Base-by-base conservation (phyloP, 139 green algal genomes). In the Chlorella sorokiniana region DNA sequence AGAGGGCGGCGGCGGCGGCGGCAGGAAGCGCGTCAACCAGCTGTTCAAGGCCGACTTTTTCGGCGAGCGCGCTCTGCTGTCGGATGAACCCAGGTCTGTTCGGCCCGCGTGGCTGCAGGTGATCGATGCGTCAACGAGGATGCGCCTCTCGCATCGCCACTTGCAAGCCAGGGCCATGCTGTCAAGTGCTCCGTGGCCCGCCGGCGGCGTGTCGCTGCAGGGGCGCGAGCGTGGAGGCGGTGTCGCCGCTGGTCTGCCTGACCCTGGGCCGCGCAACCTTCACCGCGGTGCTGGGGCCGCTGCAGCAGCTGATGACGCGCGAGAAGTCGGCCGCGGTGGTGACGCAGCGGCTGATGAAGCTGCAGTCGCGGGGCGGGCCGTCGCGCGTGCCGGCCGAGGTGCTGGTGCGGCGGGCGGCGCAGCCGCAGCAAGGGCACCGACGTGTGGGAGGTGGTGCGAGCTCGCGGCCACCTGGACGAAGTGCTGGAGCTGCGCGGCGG, bases 31-130 rank as follows among this genome's bases (percentile, higher is more conserved):
- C 25, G 92, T 99, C 25, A 98, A 98, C 87, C 92, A 96, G 83
- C 92, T 98, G 18, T 98, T 97, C 88, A 93, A 90, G 40, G 88
- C 90, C 18, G 95, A 98, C 86, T 98, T 96, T 81, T 98, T 99
- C 80, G 96, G 96, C 1, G 96, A 98, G 84, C 78, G 86, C 1
- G 93, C 93, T 3, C 87, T 99, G 78, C 88, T 98, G 9, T 90
- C 78, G 10, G 84, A 93, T 64, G 90, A 95, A 72, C 89, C 92
- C 5, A 86, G 91, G 92, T 91, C 54, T 27, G 81, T 29, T n/a
- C n/a, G n/a, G n/a, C n/a, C n/a, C n/a, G n/a, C n/a, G n/a, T n/a
- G n/a, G n/a, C n/a, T n/a, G n/a, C n/a, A n/a, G n/a, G n/a, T n/a
- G n/a, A n/a, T n/a, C n/a, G n/a, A n/a, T n/a, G n/a, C n/a, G n/a